Conservation (phyloP, 768 basidiomycete genomes). For the Flagelloscypha sp. region DNA sequence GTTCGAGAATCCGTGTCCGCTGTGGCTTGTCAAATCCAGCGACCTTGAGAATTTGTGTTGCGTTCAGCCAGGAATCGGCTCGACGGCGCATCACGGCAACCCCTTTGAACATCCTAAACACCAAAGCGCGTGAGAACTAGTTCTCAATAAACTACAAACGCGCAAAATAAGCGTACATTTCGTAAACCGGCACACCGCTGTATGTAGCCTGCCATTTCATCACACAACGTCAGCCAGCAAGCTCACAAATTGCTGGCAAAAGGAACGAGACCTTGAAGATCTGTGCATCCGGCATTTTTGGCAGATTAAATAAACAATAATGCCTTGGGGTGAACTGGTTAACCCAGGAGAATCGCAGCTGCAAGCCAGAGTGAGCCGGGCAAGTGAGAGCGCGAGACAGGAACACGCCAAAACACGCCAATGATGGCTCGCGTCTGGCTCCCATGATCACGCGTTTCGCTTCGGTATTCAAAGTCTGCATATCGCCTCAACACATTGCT, state of each 20-base stretch:
- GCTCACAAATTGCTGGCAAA: slow-evolving; percentile 12
- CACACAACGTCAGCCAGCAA: slow-evolving; percentile 18
- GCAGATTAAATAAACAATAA: too few relatives aligned
- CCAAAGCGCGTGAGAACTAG: slow-evolving; percentile 26
- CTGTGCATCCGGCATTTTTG: slow-evolving; percentile 68
- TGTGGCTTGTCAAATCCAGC: slow-evolving; percentile 99
- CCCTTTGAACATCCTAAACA: slow-evolving; percentile 83
- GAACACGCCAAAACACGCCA: too few relatives aligned
- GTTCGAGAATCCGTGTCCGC: slow-evolving; percentile 91
- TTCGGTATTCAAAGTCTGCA: too few relatives aligned
- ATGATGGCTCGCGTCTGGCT: too few relatives aligned
- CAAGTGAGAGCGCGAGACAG: too few relatives aligned
- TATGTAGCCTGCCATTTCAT: slow-evolving; percentile 63
- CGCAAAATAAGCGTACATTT: slow-evolving; percentile 59
- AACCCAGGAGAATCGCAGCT: neutral
- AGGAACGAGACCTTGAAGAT: slow-evolving; percentile 69
- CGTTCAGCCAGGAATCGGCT: slow-evolving; percentile 96
- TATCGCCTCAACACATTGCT: too few relatives aligned
- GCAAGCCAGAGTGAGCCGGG: neutral
- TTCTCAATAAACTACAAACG: slow-evolving; percentile 19
- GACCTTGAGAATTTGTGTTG: slow-evolving; percentile 97
- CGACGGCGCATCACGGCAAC: slow-evolving; percentile 98
- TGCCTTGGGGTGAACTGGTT: too few relatives aligned
- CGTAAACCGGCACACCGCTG: slow-evolving; percentile 88
- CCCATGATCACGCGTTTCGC: too few relatives aligned